A percentile compares a stretch with the other conserved stretches of the same genome.
These are phyloP conservation scores for Boletus tylopilopsis DNA, from an alignment of 768 basidiomycete genomes.

Conservation along the genomic window DNA sequence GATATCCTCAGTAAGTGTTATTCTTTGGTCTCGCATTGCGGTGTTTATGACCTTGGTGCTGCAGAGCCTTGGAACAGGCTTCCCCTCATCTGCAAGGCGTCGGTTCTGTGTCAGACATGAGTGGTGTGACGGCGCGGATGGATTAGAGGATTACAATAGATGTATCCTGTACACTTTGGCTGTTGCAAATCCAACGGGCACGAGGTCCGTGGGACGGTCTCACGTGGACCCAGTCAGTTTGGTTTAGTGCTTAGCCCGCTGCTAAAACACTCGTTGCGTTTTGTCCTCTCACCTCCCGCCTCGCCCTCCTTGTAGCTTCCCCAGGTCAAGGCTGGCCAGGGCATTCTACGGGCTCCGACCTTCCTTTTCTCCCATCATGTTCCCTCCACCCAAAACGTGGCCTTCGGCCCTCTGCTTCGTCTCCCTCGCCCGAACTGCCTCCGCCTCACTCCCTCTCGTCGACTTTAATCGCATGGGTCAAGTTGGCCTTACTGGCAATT, in stretches of 20 bases:
- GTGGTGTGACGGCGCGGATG: constrained; percentile 33
- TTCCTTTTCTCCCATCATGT: constrained; percentile 11
- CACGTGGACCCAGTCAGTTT: constrained; percentile 21
- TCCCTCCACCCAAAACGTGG: constrained; percentile 14
- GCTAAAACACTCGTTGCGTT: not conserved
- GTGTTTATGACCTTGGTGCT: constrained; percentile 4
- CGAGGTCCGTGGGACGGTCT: constrained; percentile 17
- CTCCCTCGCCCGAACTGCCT: constrained; percentile 13
- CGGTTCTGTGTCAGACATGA: constrained; percentile 41
- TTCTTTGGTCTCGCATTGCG: not conserved
- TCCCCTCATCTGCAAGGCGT: constrained; percentile 62
- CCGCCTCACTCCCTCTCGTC: constrained; percentile 50
- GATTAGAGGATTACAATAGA: constrained; percentile 8
- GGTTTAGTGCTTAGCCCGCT: constrained; percentile 5
- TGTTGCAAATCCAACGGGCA: constrained; percentile 1
- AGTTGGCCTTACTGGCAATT: constrained; percentile 85
- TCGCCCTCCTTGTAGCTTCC: not conserved
- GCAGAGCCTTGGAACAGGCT: constrained; percentile 52
- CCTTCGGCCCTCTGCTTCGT: constrained; percentile 24
- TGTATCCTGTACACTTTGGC: not conserved
- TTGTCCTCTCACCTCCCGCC: not conserved
- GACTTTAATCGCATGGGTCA: constrained; percentile 86
- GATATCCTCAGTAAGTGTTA: constrained; percentile 70
- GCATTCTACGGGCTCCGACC: not conserved
- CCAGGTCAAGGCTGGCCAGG: constrained; percentile 7